Conservation (phyloP, 2,329 filamentous ascomycete species). For the Cladosporium phlei region DNA sequence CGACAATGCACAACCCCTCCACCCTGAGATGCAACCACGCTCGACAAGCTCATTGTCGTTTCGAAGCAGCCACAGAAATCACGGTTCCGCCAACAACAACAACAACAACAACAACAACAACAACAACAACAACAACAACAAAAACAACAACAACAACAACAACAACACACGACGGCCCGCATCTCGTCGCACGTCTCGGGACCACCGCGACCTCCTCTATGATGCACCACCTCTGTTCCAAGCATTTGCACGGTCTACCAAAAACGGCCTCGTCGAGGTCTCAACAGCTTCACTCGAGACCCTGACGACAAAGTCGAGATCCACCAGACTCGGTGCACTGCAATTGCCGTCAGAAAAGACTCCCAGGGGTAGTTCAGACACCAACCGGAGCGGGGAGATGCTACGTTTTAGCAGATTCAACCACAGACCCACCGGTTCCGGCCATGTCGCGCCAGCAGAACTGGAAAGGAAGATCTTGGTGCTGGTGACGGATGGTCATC, state of each 20-base stretch:
- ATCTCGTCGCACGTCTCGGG: slow-evolving; percentile 3
- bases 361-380: slow-evolving; percentile 13
- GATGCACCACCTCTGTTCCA: slow-evolving; percentile 71
- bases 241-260: slow-evolving; percentile 78
- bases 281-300: slow-evolving; percentile 62
- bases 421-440: slow-evolving; percentile 13
- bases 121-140: too few species aligned
- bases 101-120: too few species aligned
- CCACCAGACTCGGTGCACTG: not conserved
- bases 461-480: slow-evolving; percentile 68
- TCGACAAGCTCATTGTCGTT: slow-evolving; percentile 14
- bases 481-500: slow-evolving; percentile 63
- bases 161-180: not conserved
- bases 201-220: slow-evolving; percentile 26
- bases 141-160: too few species aligned
- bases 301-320: slow-evolving; percentile 20
- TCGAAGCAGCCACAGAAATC: not conserved
- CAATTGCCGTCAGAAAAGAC: not conserved
- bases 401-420: slow-evolving; percentile 16
- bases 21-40: not conserved
- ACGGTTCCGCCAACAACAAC: not conserved
- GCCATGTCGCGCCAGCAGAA: slow-evolving; percentile 35
- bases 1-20: slow-evolving; percentile 4
- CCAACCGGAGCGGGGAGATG: slow-evolving; percentile 15
- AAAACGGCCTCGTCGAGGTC: slow-evolving; percentile 65